Conservation (phyloP, 1,284 basidiomycete genomes). For the Tylopilus sp. region DNA sequence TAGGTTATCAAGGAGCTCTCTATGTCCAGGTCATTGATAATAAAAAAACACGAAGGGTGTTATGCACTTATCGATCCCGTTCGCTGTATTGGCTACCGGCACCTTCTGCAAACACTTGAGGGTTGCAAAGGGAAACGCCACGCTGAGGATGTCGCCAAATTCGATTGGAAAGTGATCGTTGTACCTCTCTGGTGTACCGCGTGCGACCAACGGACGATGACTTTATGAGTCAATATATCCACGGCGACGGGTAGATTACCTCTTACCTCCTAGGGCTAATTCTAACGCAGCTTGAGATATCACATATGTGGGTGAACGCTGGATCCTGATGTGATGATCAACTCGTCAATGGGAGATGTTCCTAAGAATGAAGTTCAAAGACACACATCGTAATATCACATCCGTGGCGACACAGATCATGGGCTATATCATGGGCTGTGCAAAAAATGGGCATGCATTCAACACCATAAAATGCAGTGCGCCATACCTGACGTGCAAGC, state of each 20-base stretch:
- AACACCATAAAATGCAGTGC: neutral
- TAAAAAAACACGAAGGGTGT: neutral
- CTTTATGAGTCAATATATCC: neutral
- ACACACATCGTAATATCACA: conserved; percentile 26
- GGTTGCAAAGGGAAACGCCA: conserved; percentile 21
- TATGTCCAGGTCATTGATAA: conserved; percentile 1
- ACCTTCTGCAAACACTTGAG: conserved; percentile 12
- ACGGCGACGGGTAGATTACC: neutral
- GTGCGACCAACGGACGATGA: neutral
- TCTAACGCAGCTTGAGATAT: conserved; percentile 16
- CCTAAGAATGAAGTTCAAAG: neutral
- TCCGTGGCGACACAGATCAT: conserved; percentile 18
- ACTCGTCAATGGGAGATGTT: neutral
- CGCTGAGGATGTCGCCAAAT: conserved; percentile 23
- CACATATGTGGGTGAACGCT: conserved; percentile 29
- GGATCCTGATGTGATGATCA: conserved; percentile 15
- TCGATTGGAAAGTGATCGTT: conserved; percentile 27
- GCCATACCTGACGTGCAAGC: conserved; percentile 28
- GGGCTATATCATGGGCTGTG: conserved; percentile 30
- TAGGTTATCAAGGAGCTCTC: conserved; percentile 39
- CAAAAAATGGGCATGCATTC: neutral
- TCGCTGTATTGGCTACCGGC: conserved; percentile 5
- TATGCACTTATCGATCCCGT: conserved; percentile 24
- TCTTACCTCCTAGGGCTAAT: conserved; percentile 15
- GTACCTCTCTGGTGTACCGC: conserved; percentile 18